These are phyloP conservation scores for Linnemannia exigua DNA, from an alignment of 192 early-diverging fungal species.

Conservation along the genomic window DNA sequence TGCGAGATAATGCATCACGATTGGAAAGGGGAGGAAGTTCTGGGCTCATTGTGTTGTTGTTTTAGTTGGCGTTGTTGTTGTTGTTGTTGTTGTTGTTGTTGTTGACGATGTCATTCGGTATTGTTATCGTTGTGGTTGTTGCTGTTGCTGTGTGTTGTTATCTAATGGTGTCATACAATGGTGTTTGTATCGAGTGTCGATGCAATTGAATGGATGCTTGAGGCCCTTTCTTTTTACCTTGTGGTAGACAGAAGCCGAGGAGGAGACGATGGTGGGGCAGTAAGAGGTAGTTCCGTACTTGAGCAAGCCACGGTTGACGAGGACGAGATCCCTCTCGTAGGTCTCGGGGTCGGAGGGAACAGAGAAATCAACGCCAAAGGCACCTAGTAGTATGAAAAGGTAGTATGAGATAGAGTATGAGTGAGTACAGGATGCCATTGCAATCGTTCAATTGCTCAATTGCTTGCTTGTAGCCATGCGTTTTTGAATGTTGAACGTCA, in stretches of 20 bases:
- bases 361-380: constrained; percentile 85
- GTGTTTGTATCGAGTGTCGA: background rate
- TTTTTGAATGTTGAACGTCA: background rate
- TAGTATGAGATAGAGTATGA: background rate
- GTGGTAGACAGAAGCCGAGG: constrained; percentile 77
- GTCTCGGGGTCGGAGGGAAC: constrained; percentile 67
- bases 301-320: constrained; percentile 80
- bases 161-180: background rate
- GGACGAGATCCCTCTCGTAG: constrained; percentile 72
- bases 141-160: background rate
- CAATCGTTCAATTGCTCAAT: background rate
- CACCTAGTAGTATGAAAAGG: constrained; percentile 54
- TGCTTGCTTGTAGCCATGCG: background rate
- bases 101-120: background rate
- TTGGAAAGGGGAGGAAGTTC: background rate
- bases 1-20: constrained; percentile 9
- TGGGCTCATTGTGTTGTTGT: background rate
- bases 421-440: background rate
- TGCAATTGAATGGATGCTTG: background rate
- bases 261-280: constrained; percentile 86
- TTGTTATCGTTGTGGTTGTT: background rate
- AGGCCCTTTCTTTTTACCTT: constrained; percentile 72
- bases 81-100: constrained; percentile 3
- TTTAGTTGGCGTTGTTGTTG: background rate
- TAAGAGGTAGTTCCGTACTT: constrained; percentile 86